Conservation (phyloP, 2,329 filamentous ascomycete genomes). For the Trichoderma aggressivum region DNA sequence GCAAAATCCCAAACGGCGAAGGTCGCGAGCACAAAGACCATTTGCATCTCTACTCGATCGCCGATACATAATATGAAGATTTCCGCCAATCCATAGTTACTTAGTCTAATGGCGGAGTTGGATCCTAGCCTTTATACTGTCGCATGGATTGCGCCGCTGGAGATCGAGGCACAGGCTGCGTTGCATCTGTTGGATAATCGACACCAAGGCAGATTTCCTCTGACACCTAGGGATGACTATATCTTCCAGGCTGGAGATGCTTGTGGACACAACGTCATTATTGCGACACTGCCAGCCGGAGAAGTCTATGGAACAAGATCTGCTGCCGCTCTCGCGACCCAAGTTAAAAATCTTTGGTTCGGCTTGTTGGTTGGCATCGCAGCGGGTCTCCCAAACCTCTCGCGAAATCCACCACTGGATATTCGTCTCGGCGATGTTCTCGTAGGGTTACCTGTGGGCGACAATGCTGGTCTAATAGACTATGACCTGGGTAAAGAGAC, state of each 20-base stretch:
- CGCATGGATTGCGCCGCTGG: slow-evolving; percentile 37
- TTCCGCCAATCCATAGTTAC: neutral
- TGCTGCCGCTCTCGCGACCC: slow-evolving; percentile 33
- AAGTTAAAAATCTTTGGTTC: slow-evolving; percentile 39
- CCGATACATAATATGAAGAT: neutral
- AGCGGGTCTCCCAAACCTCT: slow-evolving; percentile 34
- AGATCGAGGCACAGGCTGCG: slow-evolving; percentile 37
- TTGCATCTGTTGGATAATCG: slow-evolving; percentile 32
- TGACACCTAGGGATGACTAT: slow-evolving; percentile 34
- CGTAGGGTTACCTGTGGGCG: slow-evolving; percentile 28
- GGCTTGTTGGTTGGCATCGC: slow-evolving; percentile 39
- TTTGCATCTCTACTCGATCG: neutral
- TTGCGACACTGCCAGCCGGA: slow-evolving; percentile 34
- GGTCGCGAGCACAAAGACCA: neutral
- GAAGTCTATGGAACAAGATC: slow-evolving; percentile 35
- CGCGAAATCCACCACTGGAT: slow-evolving; percentile 27
- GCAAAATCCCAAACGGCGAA: neutral
- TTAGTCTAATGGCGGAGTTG: neutral
- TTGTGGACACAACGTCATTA: slow-evolving; percentile 36
- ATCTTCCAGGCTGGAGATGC: slow-evolving; percentile 36
- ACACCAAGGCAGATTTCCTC: slow-evolving; percentile 32
- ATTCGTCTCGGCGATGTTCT: slow-evolving; percentile 39
- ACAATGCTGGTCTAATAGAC: slow-evolving; percentile 29
- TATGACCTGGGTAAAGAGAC: slow-evolving; percentile 37
- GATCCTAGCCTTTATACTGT: slow-evolving; percentile 30